Evolutionary conservation across 2,329 filamentous ascomycete genomes (phyloP).

Genomic region (Beauveria sp.): DNA sequence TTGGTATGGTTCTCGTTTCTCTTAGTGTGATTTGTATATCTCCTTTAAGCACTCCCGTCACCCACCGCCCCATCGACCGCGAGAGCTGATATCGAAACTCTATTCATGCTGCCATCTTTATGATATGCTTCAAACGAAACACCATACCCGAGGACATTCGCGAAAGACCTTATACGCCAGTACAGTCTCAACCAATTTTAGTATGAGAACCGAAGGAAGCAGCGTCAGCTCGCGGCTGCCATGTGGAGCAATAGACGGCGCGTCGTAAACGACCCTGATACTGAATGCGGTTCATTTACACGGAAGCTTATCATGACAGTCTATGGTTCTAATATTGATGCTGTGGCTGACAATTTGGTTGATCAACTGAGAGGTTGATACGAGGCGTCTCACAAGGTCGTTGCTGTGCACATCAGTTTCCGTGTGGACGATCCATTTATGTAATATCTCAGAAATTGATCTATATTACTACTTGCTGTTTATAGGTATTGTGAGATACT

Average conservation of each 20-base stretch:
- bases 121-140: conserved; percentile 17
- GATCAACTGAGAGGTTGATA: conserved; percentile 23
- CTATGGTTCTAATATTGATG: conserved; percentile 29
- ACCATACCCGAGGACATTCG: conserved; percentile 18
- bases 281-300: conserved; percentile 38
- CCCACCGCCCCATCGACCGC: no score
- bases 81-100: not conserved
- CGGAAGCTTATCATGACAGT: conserved; percentile 32
- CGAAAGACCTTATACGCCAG: conserved; percentile 33
- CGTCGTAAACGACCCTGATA: conserved; percentile 35
- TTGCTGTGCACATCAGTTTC: no score
- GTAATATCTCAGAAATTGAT: no score
- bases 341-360: conserved; percentile 27
- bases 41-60: no score
- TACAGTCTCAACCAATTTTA: conserved; percentile 38
- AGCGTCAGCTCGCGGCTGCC: conserved; percentile 23
- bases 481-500: no score
- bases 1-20: no score
- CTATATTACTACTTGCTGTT: no score
- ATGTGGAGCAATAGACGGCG: conserved; percentile 29
- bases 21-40: no score
- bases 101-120: conserved; percentile 22
- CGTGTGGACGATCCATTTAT: no score
- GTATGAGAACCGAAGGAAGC: conserved; percentile 35
- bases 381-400: not conserved